Evolutionary conservation across 129 eudicot genomes (phyloP).

Genomic region (Chrysanthemum seticuspe): DNA sequence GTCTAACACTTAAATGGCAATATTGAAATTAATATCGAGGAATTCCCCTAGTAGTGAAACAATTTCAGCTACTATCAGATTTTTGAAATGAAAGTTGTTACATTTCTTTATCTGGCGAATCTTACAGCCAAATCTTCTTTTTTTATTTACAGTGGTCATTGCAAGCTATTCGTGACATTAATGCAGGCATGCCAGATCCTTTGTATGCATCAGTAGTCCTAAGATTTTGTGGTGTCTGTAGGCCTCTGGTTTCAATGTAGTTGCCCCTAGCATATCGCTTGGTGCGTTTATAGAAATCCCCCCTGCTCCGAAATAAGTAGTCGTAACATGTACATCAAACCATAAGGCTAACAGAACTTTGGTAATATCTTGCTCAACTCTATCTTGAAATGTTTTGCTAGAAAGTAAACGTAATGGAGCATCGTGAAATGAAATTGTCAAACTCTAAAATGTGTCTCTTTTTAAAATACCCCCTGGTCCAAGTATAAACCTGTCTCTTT

Average conservation of each 20-base stretch:
- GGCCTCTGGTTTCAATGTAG: too few relatives aligned
- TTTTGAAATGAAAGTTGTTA: background rate
- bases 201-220: too few relatives aligned
- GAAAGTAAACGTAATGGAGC: background rate
- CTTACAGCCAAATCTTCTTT: slow-evolving; percentile 3
- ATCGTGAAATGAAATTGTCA: background rate
- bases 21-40: background rate
- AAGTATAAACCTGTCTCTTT: background rate
- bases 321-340: background rate
- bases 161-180: background rate
- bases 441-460: too few relatives aligned
- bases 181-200: background rate
- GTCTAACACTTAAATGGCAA: too few relatives aligned
- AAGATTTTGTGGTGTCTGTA: too few relatives aligned
- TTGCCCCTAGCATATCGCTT: too few relatives aligned
- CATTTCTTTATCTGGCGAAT: background rate
- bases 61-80: background rate
- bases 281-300: too few relatives aligned
- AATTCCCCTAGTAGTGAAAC: background rate
- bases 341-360: background rate
- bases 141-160: background rate
- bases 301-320: too few relatives aligned
- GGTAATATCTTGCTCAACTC: background rate
- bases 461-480: background rate
- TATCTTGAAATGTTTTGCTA: background rate